phyloP scores from a whole-genome alignment of 805 yeast species.

The Kuraishia cidri region DNA sequence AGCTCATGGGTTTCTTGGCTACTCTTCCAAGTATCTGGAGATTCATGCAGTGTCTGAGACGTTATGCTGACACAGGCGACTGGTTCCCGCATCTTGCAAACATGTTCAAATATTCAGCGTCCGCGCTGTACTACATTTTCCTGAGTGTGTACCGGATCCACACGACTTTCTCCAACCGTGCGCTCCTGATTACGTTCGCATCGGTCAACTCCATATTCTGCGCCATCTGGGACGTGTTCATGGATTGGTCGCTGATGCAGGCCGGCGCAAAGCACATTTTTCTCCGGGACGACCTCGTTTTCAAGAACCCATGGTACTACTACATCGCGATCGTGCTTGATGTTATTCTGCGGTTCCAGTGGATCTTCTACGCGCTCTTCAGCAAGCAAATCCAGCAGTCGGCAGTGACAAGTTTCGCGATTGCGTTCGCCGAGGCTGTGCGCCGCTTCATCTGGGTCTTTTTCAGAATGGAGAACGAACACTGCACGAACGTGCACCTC shows the following conservation, averaged over 20 bases:
- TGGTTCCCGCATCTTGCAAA: slow-evolving; percentile 96
- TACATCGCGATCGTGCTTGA: slow-evolving; percentile 70
- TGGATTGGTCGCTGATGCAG: slow-evolving; percentile 94
- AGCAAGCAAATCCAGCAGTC: slow-evolving; percentile 75
- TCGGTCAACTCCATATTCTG: slow-evolving; percentile 61
- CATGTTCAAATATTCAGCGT: slow-evolving; percentile 63
- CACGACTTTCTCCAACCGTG: slow-evolving; percentile 29
- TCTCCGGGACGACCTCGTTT: slow-evolving; percentile 67
- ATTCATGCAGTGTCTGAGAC: slow-evolving; percentile 80
- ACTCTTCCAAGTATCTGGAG: slow-evolving; percentile 89
- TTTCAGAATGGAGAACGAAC: slow-evolving; percentile 95
- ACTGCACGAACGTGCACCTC: slow-evolving; percentile 78
- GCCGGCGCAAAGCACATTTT: slow-evolving; percentile 44
- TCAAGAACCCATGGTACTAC: slow-evolving; percentile 49
- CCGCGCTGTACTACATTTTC: slow-evolving; percentile 60
- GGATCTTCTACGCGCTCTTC: slow-evolving; percentile 85
- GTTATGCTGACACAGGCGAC: slow-evolving; percentile 89
- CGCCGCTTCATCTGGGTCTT: slow-evolving; percentile 87
- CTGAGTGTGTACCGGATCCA: slow-evolving; percentile 75
- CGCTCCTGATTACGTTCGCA: slow-evolving; percentile 67
- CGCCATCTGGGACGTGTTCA: slow-evolving; percentile 79
- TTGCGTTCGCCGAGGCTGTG: slow-evolving; percentile 74
- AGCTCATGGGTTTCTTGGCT: slow-evolving; percentile 73
- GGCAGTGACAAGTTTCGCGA: slow-evolving; percentile 74
- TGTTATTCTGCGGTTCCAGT: slow-evolving; percentile 73